Conservation (phyloP, 1,284 basidiomycete genomes). For the Malassezia nana region DNA sequence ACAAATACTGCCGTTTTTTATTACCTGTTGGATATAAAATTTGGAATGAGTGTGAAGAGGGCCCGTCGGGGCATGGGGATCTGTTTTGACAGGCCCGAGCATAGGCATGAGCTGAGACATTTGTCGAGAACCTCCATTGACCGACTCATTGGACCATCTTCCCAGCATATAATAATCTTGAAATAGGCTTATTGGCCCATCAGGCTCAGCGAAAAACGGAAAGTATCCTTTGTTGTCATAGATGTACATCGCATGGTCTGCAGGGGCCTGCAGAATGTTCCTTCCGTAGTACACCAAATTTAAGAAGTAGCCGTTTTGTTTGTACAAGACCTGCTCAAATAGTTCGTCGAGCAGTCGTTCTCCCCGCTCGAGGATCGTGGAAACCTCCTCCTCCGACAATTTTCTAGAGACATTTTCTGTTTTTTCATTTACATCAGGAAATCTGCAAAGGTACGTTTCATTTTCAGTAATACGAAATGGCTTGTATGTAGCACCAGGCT, state of each 20-base stretch:
- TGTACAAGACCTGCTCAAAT: background rate
- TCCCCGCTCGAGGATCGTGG: background rate
- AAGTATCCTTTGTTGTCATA: background rate
- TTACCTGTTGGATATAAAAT: slow-evolving; percentile 8
- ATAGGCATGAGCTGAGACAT: background rate
- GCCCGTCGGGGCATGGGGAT: background rate
- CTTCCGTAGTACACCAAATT: slow-evolving; percentile 6
- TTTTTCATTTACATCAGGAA: background rate
- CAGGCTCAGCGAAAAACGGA: background rate
- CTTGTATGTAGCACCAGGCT: background rate
- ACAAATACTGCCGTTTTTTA: slow-evolving; percentile 9
- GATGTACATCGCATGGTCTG: background rate
- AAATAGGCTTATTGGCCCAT: background rate
- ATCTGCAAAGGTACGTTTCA: slow-evolving; percentile 8
- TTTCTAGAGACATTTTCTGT: background rate
- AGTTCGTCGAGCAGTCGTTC: background rate
- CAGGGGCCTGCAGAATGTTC: slow-evolving; percentile 1
- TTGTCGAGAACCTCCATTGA: background rate
- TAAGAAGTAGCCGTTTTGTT: background rate
- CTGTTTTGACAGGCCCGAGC: background rate
- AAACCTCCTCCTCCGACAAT: background rate
- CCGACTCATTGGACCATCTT: background rate
- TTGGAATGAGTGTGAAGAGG: background rate
- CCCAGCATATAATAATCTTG: slow-evolving; percentile 10
- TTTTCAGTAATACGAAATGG: background rate